Base-by-base conservation (phyloP, 2,329 filamentous ascomycete genomes). In the Ambrosiella xylebori region DNA sequence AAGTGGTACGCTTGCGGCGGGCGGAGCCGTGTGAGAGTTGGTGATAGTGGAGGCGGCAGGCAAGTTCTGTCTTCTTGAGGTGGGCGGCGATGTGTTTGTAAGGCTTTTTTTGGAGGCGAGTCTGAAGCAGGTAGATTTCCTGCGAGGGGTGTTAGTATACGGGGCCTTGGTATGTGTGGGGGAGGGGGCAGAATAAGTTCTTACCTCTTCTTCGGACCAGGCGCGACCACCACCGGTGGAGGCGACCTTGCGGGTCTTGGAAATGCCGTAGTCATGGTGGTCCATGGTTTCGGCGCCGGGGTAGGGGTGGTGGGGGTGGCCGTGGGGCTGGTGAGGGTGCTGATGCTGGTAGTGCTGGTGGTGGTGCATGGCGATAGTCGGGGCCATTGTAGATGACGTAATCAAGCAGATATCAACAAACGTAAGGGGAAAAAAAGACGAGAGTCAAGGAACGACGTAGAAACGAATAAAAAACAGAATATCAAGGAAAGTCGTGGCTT, bases 41-140 rank as follows among this genome's bases (percentile, higher is more conserved):
- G 66, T 94, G 87, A 68, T 88, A 91, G 71, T 93, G 88, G 62
- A 94, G 78, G 62, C 88, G 86, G 72, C 87, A 94, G 53, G 87
- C 87, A 61, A 93, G 76, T 72, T 93, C 87, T 0, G 87, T 93
- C 75, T 93, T 94, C 72, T 89, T 88, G 64, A 93, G 74, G 65
- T 90, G 84, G 60, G 84, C 80, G 60, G 87, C 87, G 67, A 93
- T 93, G 68, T 91, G 86, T 76, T 91, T 93, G 72, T 93, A 93
- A 0, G 87, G 87, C 82, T 91, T 88, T 72, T 91, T 91, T 66
- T 90, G 85, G 65, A 87, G 79, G 60, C 87, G 85, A 61, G 85
- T 90, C 70, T 89, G 85, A 61, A 93, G 78, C 57, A 93, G 82
- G 69, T 91, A 93, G 59, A 82, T 78, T 72, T 93, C 88, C 86